These are phyloP conservation scores for Paecilomyces variotii DNA, from an alignment of 2,329 filamentous ascomycete genomes.

Conservation along the genomic window DNA sequence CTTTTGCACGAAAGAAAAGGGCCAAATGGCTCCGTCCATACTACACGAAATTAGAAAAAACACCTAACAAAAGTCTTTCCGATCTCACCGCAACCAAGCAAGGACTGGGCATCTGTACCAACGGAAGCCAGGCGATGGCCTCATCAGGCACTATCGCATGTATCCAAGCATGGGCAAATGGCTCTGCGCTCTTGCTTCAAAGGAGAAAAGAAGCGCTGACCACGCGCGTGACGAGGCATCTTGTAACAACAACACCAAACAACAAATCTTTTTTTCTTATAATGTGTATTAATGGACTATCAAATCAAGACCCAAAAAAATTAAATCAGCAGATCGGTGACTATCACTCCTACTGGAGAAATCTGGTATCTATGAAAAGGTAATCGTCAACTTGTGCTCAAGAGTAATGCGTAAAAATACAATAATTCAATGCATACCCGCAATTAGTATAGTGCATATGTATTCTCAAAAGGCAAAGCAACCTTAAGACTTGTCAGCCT, in stretches of 20 bases:
- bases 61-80: neutral
- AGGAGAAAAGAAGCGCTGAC: neutral
- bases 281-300: neutral
- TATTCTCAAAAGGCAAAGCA: too few relatives aligned
- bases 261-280: neutral
- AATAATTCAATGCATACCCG: too few relatives aligned
- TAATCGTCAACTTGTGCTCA: too few relatives aligned
- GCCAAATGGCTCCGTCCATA: neutral
- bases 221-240: neutral
- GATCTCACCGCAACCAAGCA: neutral
- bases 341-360: too few relatives aligned
- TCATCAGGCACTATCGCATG: neutral
- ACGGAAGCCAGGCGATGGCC: neutral
- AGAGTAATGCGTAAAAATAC: too few relatives aligned
- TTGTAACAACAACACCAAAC: neutral
- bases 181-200: neutral
- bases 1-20: neutral
- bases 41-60: neutral
- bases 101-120: neutral
- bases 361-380: too few relatives aligned
- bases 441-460: too few relatives aligned
- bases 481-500: too few relatives aligned
- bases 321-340: neutral
- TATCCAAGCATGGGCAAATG: neutral
- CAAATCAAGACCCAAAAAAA: neutral